These are phyloP conservation scores for Mycena vitilis DNA, from an alignment of 768 basidiomycete species.

Conservation along the genomic window DNA sequence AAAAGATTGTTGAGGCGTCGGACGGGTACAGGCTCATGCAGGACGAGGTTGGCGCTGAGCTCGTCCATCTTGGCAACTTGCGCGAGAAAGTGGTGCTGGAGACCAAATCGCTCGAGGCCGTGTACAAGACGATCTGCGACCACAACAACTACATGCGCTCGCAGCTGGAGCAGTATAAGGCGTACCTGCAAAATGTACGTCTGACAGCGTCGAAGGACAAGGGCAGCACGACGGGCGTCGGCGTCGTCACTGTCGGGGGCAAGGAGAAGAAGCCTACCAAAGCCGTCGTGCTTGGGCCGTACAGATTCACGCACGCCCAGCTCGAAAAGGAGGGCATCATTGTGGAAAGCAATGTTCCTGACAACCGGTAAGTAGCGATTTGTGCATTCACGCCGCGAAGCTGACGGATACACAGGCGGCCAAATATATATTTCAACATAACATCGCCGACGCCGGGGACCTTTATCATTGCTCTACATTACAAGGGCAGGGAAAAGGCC, in stretches of 20 bases:
- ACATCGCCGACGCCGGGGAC: constrained; percentile 98
- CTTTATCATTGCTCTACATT: constrained; percentile 98
- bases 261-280: constrained; percentile 96
- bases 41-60: constrained; percentile 95
- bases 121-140: constrained; percentile 99
- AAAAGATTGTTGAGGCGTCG: constrained; percentile 80
- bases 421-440: constrained; percentile 99
- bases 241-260: constrained; percentile 94
- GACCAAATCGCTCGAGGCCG: constrained; percentile 92
- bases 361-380: constrained; percentile 80
- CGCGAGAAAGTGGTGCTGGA: constrained; percentile 95
- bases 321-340: constrained; percentile 99
- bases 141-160: constrained; percentile 97
- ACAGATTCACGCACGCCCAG: constrained; percentile 97
- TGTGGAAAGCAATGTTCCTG: constrained; percentile 98
- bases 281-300: constrained; percentile 90
- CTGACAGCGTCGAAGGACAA: constrained; percentile 91
- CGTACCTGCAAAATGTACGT: constrained; percentile 97
- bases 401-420: constrained; percentile 67
- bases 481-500: constrained; percentile 98
- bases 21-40: constrained; percentile 97
- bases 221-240: constrained; percentile 87
- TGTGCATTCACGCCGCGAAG: constrained; percentile 27
- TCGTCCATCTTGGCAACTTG: constrained; percentile 95
- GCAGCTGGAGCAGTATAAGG: constrained; percentile 99